Percentiles rank a stretch among this genome's conserved stretches.
These are phyloP conservation scores for Trametes cinnabarina DNA, from an alignment of 768 basidiomycete genomes.

Conservation along the genomic window DNA sequence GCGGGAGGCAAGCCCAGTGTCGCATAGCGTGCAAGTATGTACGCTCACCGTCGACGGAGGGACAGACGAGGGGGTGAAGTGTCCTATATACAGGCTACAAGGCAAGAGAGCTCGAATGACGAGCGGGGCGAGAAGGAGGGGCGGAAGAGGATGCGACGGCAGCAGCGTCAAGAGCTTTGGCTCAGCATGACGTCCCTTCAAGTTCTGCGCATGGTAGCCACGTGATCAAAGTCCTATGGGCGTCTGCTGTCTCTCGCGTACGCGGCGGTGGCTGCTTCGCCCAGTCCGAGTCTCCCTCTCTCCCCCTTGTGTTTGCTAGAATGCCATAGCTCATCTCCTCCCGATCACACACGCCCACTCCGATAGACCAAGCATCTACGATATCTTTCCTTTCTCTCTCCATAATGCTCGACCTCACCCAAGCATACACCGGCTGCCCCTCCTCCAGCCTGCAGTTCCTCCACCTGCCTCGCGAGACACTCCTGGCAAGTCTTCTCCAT, in stretches of 20 bases:
- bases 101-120: too few relatives aligned
- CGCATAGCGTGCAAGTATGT: conserved; percentile 29
- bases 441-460: conserved; percentile 55
- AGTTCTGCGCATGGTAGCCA: conserved; percentile 11
- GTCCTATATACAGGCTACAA: too few relatives aligned
- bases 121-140: too few relatives aligned
- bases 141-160: too few relatives aligned
- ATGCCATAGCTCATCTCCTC: neutral
- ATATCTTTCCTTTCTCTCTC: neutral
- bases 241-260: neutral
- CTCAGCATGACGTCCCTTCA: conserved; percentile 18
- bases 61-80: too few relatives aligned
- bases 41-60: neutral
- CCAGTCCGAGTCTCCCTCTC: neutral
- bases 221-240: neutral
- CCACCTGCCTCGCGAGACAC: conserved; percentile 48
- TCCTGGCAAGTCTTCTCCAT: conserved; percentile 51
- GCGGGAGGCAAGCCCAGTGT: conserved; percentile 33
- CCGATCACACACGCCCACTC: neutral
- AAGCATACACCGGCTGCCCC: conserved; percentile 51
- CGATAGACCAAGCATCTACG: neutral
- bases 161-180: too few relatives aligned
- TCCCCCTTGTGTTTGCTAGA: neutral
- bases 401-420: conserved; percentile 48
- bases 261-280: neutral